Conservation (phyloP, 495 filamentous ascomycete genomes). For the Aspergillus baeticus region DNA sequence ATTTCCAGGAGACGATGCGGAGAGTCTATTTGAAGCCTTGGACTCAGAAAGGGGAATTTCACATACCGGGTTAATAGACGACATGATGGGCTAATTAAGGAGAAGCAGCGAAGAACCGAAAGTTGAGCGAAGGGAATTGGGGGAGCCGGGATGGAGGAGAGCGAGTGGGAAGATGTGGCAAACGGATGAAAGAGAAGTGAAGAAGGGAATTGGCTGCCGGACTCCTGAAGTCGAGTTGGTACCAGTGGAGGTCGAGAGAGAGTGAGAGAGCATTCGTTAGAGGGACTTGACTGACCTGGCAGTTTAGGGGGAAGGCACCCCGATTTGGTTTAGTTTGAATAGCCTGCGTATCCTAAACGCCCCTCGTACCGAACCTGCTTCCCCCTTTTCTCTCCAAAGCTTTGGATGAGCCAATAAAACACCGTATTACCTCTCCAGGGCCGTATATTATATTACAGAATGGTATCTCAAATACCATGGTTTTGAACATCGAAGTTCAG, state of each 20-base stretch:
- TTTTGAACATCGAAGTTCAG: neutral
- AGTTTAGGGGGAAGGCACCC: slow-evolving; percentile 19
- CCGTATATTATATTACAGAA: slow-evolving; percentile 6
- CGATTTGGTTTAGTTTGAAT: slow-evolving; percentile 13
- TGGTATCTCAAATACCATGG: neutral
- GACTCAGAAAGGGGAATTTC: slow-evolving; percentile 34
- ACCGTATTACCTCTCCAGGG: slow-evolving; percentile 4
- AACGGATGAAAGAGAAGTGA: slow-evolving; percentile 15
- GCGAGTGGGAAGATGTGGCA: slow-evolving; percentile 24
- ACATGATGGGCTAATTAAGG: slow-evolving; percentile 50
- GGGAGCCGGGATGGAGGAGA: slow-evolving; percentile 10
- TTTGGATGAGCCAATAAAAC: slow-evolving; percentile 7
- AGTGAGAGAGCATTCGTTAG: slow-evolving; percentile 7
- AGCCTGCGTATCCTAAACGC: slow-evolving; percentile 9
- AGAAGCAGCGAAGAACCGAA: slow-evolving; percentile 18
- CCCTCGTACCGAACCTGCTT: slow-evolving; percentile 4
- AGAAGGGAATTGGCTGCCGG: slow-evolving; percentile 21
- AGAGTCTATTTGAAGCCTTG: slow-evolving; percentile 28
- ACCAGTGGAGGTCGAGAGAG: slow-evolving; percentile 21
- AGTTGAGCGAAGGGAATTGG: slow-evolving; percentile 14
- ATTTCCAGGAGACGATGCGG: slow-evolving; percentile 35
- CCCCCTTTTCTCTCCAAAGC: slow-evolving; percentile 18
- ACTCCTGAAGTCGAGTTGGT: slow-evolving; percentile 28
- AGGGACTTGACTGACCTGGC: slow-evolving; percentile 15
- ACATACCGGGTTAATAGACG: slow-evolving; percentile 64